Base-by-base conservation (phyloP, 2,329 filamentous ascomycete genomes). In the Aureobasidium musti region DNA sequence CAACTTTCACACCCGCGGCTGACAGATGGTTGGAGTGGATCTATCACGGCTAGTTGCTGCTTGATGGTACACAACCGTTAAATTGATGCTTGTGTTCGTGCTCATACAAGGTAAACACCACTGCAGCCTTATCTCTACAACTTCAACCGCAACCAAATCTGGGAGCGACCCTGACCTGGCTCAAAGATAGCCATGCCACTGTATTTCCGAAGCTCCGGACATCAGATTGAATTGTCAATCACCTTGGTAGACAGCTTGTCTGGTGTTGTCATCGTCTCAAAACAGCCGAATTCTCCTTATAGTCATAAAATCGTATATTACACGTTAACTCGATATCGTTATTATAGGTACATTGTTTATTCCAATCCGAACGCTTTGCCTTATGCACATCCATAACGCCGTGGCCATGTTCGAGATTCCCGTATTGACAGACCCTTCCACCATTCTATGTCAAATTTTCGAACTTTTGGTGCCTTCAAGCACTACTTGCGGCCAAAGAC, bases 401-500 rank as follows among this genome's bases (percentile, higher is more conserved):
- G 19, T 26, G 43, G 17, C 17, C 23, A 30, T n/a, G 21, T 23
- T 19, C 50, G 33, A 28, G 5, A 23, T 33, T 28, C 26, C 43
- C 13, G 23, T 47, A 61, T 28, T 5, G 35, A 47, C 57, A 49
- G 13, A 49, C 28, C 41, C 13, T 26, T n/a, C 10, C 19, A 6
- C 26, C 23, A 17, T 13, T 45, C 35, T 61, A 61, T 26, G 2
- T n/a, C 21, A 35, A 23, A 35, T 30, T 19, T 41, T 30, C 30
- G 26, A 35, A 7, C 28, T 41, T 52, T 39, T 6, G 17, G 11
- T n/a, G 7, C 17, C 6, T 17, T n/a, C 10, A 14, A 49, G 8
- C 14, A 19, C 33, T 63, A 66, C 45, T 67, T 67, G 59, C 59
- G 69, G 13, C 69, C 69, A 45, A 70, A 69, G 43, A 54, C 53